phyloP scores from a whole-genome alignment of 164 flowering plant species.

The Vitis rotundifolia region DNA sequence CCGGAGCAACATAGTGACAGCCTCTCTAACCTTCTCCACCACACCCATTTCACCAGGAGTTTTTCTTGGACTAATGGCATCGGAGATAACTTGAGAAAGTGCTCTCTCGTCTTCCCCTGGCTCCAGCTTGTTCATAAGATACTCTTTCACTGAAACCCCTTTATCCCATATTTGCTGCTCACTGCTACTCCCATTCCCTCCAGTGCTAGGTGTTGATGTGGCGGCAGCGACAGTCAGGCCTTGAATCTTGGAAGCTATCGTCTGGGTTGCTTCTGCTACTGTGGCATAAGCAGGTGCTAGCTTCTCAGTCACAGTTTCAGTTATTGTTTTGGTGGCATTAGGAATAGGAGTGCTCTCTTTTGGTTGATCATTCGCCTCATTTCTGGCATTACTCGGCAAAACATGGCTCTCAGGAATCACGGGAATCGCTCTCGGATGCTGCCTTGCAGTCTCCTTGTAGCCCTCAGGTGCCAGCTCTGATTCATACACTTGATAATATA shows the following conservation, averaged over 20 bases:
- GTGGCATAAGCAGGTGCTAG: conserved; percentile 39
- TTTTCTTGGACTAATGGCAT: conserved; percentile 64
- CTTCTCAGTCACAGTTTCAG: conserved; percentile 38
- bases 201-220: no score
- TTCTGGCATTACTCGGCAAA: conserved; percentile 15
- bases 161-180: conserved; percentile 41
- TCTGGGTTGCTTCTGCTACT: conserved; percentile 41
- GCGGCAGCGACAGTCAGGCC: conserved; percentile 24
- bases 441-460: conserved; percentile 40
- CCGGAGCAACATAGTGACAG: conserved; percentile 51
- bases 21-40: conserved; percentile 63
- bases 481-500: conserved; percentile 64
- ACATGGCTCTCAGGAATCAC: conserved; percentile 41
- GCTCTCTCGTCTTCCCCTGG: conserved; percentile 84
- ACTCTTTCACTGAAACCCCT: conserved; percentile 78
- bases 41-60: conserved; percentile 38
- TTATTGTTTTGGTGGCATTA: conserved; percentile 25
- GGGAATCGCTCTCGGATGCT: conserved; percentile 42
- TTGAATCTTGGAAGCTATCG: conserved; percentile 44
- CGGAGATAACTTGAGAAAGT: conserved; percentile 70
- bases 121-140: conserved; percentile 60
- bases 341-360: conserved; percentile 4
- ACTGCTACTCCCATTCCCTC: no score
- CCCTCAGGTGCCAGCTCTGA: conserved; percentile 60
- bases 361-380: conserved; percentile 3